Evolutionary conservation across 2,329 filamentous ascomycete species (phyloP), one percentile per base, ranked within the genome.

Genomic region (Nigrospora sphaerica): DNA sequence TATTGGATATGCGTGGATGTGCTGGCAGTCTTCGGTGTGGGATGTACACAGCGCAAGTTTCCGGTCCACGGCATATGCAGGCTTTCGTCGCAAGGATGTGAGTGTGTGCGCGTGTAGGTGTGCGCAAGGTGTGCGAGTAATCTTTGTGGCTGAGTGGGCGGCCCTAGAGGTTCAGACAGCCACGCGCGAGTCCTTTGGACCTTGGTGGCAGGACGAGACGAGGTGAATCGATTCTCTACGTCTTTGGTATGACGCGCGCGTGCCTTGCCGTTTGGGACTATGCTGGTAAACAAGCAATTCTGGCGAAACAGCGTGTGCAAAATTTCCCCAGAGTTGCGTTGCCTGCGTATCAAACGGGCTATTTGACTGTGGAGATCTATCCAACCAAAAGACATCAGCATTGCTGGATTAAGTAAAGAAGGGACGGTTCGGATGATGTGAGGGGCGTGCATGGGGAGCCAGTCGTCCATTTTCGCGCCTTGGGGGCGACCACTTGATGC

Each of bases 1-100:
- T 73, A 77, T 74, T 75, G 70, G 72, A 69, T 72, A 74, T 75
- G 74, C 67, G 75, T 70, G 67, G 70, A 77, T 81, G 78, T 73
- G 78, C 72, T 81, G 78, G 77, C 78, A 81, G 59, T 67, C 59
- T 61, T 65, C 63, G 66, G 70, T 68, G 66, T 74, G 66, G 67
- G 69, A 70, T 66, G 68, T 71, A 68, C 67, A 70, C 69, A 68
- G 68, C 68, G 72, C 68, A 71, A 70, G 71, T 69, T 69, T 70
- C 69, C 65, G 70, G 69, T 70, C 70, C 69, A 72, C 72, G 69
- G 72, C 74, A 77, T 75, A 77, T 80, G 78, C 77, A 75, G 69
- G 42, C 23, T 28, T 28, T 28, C 19, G 23, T 28, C 23, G 23
- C 23, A 28, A 28, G 23, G 23, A 28, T 28, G 23, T 28, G 23